Conservation (phyloP, 257 asterid genomes). For the Anisodus tanguticus region DNA sequence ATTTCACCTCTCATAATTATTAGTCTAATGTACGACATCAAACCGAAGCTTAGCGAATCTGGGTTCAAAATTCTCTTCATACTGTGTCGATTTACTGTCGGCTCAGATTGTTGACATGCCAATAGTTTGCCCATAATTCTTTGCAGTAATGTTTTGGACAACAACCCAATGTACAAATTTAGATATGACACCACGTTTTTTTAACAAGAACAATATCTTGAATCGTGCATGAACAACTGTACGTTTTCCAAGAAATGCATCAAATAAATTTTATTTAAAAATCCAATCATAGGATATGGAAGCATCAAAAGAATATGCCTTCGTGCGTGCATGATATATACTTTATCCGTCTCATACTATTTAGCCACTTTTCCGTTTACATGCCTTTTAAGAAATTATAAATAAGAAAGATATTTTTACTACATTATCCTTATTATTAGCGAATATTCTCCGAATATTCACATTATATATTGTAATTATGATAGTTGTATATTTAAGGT, state of each 20-base stretch:
- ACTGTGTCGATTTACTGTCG: slow-evolving; percentile 15
- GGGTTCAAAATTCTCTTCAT: not conserved
- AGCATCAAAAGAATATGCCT: not conserved
- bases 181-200: not conserved
- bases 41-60: not conserved
- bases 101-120: not conserved
- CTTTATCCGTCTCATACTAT: no score
- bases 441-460: no score
- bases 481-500: no score
- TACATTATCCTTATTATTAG: no score
- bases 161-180: not conserved
- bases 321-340: slow-evolving; percentile 12
- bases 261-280: not conserved
- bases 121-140: slow-evolving; percentile 9
- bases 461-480: no score
- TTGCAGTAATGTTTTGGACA: not conserved
- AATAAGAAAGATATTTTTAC: no score
- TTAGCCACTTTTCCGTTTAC: no score
- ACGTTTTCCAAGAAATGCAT: not conserved
- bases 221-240: not conserved
- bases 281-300: not conserved
- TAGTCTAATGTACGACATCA: not conserved
- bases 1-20: no score
- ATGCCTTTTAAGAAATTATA: no score
- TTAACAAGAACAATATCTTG: not conserved